Evolutionary conservation across 164 flowering plant species (phyloP).

Genomic region (Protea cynaroides): DNA sequence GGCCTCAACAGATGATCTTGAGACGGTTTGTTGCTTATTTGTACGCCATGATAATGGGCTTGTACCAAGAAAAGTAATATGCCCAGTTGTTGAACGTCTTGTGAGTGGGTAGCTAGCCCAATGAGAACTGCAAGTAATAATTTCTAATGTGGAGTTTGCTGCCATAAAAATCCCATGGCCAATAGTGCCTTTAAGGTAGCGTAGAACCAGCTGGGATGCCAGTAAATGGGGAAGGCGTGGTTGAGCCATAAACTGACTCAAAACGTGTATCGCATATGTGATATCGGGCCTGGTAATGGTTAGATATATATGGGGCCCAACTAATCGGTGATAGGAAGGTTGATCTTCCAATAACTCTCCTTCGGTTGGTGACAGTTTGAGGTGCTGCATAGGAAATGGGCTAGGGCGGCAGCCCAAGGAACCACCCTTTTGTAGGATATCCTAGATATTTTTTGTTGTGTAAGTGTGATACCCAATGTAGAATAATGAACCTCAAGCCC

Average conservation of each 20-base stretch:
- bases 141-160: background rate
- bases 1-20: background rate
- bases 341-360: background rate
- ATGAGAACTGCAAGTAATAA: no score
- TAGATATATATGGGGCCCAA: conserved; percentile 6
- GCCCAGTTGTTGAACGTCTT: background rate
- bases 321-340: background rate
- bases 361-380: background rate
- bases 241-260: conserved; percentile 9
- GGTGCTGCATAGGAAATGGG: background rate
- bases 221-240: conserved; percentile 3
- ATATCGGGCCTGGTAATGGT: conserved; percentile 8
- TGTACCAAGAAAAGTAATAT: background rate
- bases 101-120: no score
- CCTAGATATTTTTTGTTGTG: background rate
- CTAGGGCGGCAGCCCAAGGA: background rate
- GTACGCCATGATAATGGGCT: background rate
- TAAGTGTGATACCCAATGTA: no score
- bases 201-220: background rate
- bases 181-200: conserved; percentile 3
- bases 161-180: background rate
- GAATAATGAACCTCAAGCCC: no score
- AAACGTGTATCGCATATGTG: conserved; percentile 1
- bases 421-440: background rate
- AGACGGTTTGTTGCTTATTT: background rate